phyloP scores from a whole-genome alignment of 495 filamentous ascomycete species.

The Neurospora terricola region DNA sequence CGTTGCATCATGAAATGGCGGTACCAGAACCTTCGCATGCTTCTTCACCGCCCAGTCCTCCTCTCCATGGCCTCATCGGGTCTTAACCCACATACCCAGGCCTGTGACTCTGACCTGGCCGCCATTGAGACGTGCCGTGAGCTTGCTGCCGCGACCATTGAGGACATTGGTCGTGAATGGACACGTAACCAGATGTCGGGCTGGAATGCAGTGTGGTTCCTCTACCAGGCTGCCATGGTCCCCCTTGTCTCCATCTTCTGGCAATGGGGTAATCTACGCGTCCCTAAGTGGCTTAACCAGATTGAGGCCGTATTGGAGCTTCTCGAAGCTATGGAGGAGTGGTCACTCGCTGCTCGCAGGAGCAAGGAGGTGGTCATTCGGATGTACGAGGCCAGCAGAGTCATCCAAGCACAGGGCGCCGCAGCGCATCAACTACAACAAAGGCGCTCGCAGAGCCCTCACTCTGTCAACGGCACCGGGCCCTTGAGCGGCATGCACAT shows the following conservation, averaged over 20 bases:
- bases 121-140: conserved; percentile 60
- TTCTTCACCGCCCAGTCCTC: conserved; percentile 66
- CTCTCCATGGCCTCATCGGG: conserved; percentile 61
- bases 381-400: conserved; percentile 54
- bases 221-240: conserved; percentile 72
- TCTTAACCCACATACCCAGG: conserved; percentile 43
- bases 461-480: not conserved
- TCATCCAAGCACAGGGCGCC: conserved; percentile 27
- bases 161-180: conserved; percentile 59
- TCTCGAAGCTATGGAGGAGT: conserved; percentile 59
- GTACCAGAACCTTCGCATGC: conserved; percentile 68
- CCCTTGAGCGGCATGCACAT: conserved; percentile 21
- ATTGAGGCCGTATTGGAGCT: conserved; percentile 59
- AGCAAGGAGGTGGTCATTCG: conserved; percentile 57
- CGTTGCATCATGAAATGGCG: conserved; percentile 76
- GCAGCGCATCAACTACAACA: conserved; percentile 10
- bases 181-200: conserved; percentile 65
- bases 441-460: conserved; percentile 16
- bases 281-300: conserved; percentile 50
- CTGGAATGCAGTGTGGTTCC: conserved; percentile 77
- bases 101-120: conserved; percentile 55
- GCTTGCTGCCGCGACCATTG: conserved; percentile 59
- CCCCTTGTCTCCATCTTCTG: conserved; percentile 64
- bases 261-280: conserved; percentile 46
- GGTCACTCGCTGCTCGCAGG: conserved; percentile 60